Evolutionary conservation across 257 asterid genomes (phyloP).

Genomic region (Linaria vulgaris): DNA sequence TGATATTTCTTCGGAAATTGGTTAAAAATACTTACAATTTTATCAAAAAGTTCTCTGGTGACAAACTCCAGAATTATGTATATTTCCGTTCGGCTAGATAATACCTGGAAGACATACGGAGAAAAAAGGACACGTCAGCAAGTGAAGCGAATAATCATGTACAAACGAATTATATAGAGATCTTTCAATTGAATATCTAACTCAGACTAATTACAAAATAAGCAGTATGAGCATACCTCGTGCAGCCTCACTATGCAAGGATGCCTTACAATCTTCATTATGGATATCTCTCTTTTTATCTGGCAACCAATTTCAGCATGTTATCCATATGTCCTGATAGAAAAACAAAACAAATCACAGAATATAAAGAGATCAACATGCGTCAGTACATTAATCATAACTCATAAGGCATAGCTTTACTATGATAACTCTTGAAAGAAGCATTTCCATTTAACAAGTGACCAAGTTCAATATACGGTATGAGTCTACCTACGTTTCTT

Average conservation of each 20-base stretch:
- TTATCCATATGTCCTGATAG: slow-evolving; percentile 12
- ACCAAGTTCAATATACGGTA: too few species aligned
- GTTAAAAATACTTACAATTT: slow-evolving; percentile 60
- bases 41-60: slow-evolving; percentile 84
- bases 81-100: slow-evolving; percentile 70
- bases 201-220: slow-evolving; percentile 18
- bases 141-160: slow-evolving; percentile 18
- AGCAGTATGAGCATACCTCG: slow-evolving; percentile 53
- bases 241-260: slow-evolving; percentile 78
- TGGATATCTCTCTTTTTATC: slow-evolving; percentile 89
- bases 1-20: too few species aligned
- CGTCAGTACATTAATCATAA: slow-evolving; percentile 11
- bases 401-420: too few species aligned
- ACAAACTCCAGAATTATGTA: slow-evolving; percentile 86
- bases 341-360: slow-evolving; percentile 4
- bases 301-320: slow-evolving; percentile 35
- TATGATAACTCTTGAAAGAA: too few species aligned
- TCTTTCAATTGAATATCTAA: slow-evolving; percentile 10
- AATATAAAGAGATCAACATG: slow-evolving; percentile 11
- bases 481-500: too few species aligned
- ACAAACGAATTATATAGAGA: neutral
- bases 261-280: slow-evolving; percentile 93
- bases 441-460: too few species aligned
- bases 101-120: slow-evolving; percentile 50
- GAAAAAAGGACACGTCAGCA: slow-evolving; percentile 20